Evolutionary conservation across 129 eudicot species (phyloP).

Genomic region (Helichrysum umbraculigerum): DNA sequence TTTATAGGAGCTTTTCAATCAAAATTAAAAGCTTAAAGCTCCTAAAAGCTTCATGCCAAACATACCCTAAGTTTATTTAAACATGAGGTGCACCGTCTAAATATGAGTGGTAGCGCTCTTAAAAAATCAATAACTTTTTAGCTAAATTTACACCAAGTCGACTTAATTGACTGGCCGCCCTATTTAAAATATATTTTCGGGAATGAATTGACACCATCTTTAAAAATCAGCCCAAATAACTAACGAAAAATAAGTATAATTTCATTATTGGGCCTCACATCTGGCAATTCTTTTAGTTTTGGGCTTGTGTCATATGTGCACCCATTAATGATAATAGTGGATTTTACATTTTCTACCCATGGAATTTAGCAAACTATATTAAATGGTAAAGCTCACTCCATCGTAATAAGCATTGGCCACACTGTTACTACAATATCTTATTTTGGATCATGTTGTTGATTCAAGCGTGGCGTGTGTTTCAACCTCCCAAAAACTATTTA

Average conservation of each 20-base stretch:
- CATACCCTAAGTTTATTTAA: too few relatives aligned
- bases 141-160: too few relatives aligned
- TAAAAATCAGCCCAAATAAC: neutral
- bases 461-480: constrained; percentile 36
- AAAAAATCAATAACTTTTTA: too few relatives aligned
- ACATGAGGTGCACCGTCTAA: too few relatives aligned
- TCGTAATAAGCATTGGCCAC: neutral
- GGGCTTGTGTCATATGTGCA: neutral
- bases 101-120: too few relatives aligned
- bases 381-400: neutral
- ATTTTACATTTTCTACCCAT: neutral
- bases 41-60: too few relatives aligned
- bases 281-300: neutral
- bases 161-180: too few relatives aligned
- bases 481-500: constrained; percentile 30
- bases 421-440: neutral
- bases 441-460: constrained; percentile 5
- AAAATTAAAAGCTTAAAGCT: too few relatives aligned
- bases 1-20: too few relatives aligned
- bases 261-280: neutral
- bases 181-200: too few relatives aligned
- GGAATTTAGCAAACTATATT: neutral
- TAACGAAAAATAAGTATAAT: too few relatives aligned
- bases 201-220: too few relatives aligned
- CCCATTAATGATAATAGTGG: neutral